Evolutionary conservation across 2,329 filamentous ascomycete genomes (phyloP).

Genomic region (Venturia nashicola): DNA sequence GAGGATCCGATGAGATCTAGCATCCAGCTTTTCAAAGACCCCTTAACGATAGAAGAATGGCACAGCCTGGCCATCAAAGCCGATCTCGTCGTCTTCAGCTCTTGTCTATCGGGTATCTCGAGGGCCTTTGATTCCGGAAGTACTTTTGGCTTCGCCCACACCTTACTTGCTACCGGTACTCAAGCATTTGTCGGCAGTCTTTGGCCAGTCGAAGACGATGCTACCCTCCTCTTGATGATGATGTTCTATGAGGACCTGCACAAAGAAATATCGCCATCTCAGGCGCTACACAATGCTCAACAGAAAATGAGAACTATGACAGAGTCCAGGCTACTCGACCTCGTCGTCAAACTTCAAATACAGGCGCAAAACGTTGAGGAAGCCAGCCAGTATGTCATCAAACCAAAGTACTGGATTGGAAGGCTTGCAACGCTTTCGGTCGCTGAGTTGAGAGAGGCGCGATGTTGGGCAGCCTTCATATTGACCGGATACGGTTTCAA

Average conservation of each 20-base stretch:
- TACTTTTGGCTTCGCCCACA: slow-evolving; percentile 11
- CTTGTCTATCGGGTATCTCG: slow-evolving; percentile 12
- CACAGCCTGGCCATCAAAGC: slow-evolving; percentile 10
- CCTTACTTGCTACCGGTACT: slow-evolving; percentile 10
- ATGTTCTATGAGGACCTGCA: slow-evolving; percentile 12
- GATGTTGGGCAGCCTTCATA: slow-evolving; percentile 12
- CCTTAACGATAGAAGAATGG: slow-evolving; percentile 11
- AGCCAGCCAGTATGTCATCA: slow-evolving; percentile 8
- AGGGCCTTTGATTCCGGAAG: slow-evolving; percentile 11
- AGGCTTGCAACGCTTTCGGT: slow-evolving; percentile 8
- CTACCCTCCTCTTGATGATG: slow-evolving; percentile 12
- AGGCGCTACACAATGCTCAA: slow-evolving; percentile 10
- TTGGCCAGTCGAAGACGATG: slow-evolving; percentile 11
- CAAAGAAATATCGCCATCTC: slow-evolving; percentile 7
- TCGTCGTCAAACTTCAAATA: slow-evolving; percentile 8
- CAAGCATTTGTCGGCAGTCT: slow-evolving; percentile 12
- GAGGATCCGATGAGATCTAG: slow-evolving; percentile 9
- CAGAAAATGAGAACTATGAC: slow-evolving; percentile 13
- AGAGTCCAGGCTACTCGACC: slow-evolving; percentile 5
- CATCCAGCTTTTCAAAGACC: slow-evolving; percentile 11
- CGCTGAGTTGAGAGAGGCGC: slow-evolving; percentile 9
- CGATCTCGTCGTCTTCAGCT: slow-evolving; percentile 12
- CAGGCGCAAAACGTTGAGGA: not conserved
- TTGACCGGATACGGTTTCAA: slow-evolving; percentile 11
- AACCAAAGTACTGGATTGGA: slow-evolving; percentile 7